These are phyloP conservation scores for Torulaspora franciscae DNA, from an alignment of 805 yeast species.

Conservation along the genomic window DNA sequence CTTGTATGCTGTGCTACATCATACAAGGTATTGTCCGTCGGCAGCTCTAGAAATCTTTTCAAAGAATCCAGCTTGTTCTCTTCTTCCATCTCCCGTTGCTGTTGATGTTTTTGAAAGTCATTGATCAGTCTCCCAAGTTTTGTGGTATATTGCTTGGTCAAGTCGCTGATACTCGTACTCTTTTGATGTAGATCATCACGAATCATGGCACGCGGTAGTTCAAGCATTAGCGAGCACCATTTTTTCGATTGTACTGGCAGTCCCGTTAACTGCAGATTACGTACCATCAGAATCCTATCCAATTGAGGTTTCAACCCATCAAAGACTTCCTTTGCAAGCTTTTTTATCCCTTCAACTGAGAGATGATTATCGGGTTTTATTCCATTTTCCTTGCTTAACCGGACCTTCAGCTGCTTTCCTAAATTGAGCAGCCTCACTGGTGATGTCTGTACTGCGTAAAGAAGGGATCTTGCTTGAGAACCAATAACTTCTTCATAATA, in stretches of 20 bases:
- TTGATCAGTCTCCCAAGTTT: slow-evolving; percentile 22
- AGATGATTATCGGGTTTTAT: neutral
- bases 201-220: slow-evolving; percentile 20
- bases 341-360: neutral
- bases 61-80: slow-evolving; percentile 6
- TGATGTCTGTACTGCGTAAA: slow-evolving; percentile 24
- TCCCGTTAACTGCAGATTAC: slow-evolving; percentile 19
- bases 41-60: slow-evolving; percentile 6
- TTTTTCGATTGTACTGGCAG: slow-evolving; percentile 18
- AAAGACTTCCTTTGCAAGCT: slow-evolving; percentile 5
- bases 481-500: slow-evolving; percentile 19
- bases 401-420: neutral
- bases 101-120: slow-evolving; percentile 12
- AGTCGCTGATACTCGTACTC: slow-evolving; percentile 1
- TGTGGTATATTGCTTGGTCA: slow-evolving; percentile 13
- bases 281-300: slow-evolving; percentile 17
- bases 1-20: slow-evolving; percentile 10
- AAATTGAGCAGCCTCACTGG: slow-evolving; percentile 3
- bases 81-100: neutral
- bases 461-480: slow-evolving; percentile 18
- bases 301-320: slow-evolving; percentile 12
- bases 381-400: slow-evolving; percentile 1
- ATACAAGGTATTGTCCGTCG: slow-evolving; percentile 6
- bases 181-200: slow-evolving; percentile 19
- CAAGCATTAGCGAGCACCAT: slow-evolving; percentile 9